Evolutionary conservation across 2,329 filamentous ascomycete genomes (phyloP), one percentile per base, ranked within the genome.

Genomic region (Apiospora aurea): DNA sequence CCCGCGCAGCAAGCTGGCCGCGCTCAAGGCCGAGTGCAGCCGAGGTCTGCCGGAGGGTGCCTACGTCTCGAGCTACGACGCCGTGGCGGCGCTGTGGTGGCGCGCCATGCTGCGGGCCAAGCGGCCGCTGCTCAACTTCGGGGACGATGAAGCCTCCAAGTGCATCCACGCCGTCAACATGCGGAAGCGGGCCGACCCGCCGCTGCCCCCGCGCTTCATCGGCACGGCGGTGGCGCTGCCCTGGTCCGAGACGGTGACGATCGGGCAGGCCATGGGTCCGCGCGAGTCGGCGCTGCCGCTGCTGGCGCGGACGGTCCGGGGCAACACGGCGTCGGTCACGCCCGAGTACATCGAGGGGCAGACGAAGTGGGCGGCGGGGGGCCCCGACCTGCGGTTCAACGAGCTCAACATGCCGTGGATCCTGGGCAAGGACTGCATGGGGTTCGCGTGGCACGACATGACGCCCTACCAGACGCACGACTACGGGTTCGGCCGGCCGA

Each of bases 11-110:
- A 51, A 51, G 11, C 47, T 57, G 21, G 68, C 46, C 21, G 26
- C 38, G 47, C 68, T 69, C 21, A 69, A 69, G 68, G 68, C 47
- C 14, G 68, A 57, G 13, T 69, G 68, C 68, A 57, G 47, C 34
- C 4, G 13, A 7, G 69, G 49, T 1, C 34, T 70, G n/a, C 69
- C 69, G 8, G 49, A 11, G 47, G 69, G 47, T 0, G 21, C 24
- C 13, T 69, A 26, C 21, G 13, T 69, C 34, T 69, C 68, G 29
- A 49, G n/a, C 3, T 69, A 69, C 68, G 68, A 69, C 47, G 68
- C 68, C 68, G 68, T 69, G 18, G 68, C 68, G 10, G 68, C 68
- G 21, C 21, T 69, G 34, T 69, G 68, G 68, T 69, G 68, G 68
- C 68, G 68, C 38, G 34, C 43, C 11, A 49, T 53, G 29, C 68